Evolutionary conservation across 148 eudicot genomes (phyloP), one percentile per base, ranked within the genome.

Genomic region (Rhododendron vialii): DNA sequence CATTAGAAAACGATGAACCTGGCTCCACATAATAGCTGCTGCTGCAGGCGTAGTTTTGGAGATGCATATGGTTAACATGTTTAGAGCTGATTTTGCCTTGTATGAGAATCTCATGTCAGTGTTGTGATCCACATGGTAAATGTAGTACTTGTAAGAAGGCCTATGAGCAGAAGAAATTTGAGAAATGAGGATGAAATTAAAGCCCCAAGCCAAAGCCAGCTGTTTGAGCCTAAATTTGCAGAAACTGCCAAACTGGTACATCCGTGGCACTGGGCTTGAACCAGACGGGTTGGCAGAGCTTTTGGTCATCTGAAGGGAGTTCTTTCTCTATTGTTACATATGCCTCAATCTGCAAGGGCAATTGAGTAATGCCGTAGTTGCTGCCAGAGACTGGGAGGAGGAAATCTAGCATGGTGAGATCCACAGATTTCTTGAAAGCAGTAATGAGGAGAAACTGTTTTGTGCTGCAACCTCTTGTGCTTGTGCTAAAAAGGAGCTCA

Each of bases 121-220:
- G 90, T 91, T 95, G n/a, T 91, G 90, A n/a, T 92, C 94, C 48
- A 91, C 90, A 4, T 95, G 96, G 87, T 94, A 92, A n/a, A 94
- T 92, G 89, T 90, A 92, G 87, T 87, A 94, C 55, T 81, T 12
- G 93, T 92, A 9, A 93, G 47, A 26, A 92, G 47, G 22, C 91
- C 93, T 74, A 95, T 86, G 26, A 92, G 85, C 47, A 92, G 17
- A 41, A 94, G 92, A 82, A 90, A 91, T 33, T 85, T 88, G 45
- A 90, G 7, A 83, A 92, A 93, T 6, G 95, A 90, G 30, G 95
- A 89, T 55, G 92, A 53, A 55, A 94, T 94, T 87, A 92, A 90
- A 45, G 89, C 89, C 3, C 3, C 94, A n/a, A 94, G 93, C 93
- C 94, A 95, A 45, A 95, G 86, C 93, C 95, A 93, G 50, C 88